Base-by-base conservation (phyloP, 1,139 yeast species). In the Suhomyces yuchorum region DNA sequence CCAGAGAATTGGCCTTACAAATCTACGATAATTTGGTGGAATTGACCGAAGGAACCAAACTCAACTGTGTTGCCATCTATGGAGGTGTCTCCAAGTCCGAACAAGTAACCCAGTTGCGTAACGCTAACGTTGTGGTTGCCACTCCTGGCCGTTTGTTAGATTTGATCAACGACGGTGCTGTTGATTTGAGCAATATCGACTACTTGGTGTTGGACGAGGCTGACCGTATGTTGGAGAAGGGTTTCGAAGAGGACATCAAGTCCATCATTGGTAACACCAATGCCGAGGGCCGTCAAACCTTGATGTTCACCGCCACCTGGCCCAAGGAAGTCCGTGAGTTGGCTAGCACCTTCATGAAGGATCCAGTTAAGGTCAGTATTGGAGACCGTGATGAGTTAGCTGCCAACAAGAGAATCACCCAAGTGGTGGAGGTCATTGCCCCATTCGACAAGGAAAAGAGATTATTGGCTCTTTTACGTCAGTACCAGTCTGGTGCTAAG, bases 71-170 rank as follows among this genome's bases (percentile, higher is more conserved):
- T 43, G 92, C 97, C 68, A 79, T 93, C 26, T 95, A 95, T 60
- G 99, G 99, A 55, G 99, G 99, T 70, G 99, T 95, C 47, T 87
- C 97, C 56, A 93, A 93, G 67, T 95, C 89, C 54, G 96, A 87
- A 52, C 99, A 93, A 71, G 81, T 92, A 61, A 74, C 69, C 51
- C 82, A 84, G 51, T 72, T 92, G 56, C 79, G 75, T 54, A 78
- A 67, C 47, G 80, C 87, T 28, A 84, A 85, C 59, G 84, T 91
- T 52, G 95, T 92, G 14, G 89, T 95, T 60, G 99, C 98, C 34
- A 95, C 99, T 5, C 99, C 99, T 12, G 99, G 99, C 56, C 84
- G 99, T 67, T 76, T 95, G 60, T 80, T 91, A 53, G 99, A 93
- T 73, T 78, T 95, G 62, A 76, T 93, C 56, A 87, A 92, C 56